These are phyloP conservation scores for Aspergillus sp. DNA, from an alignment of 2,329 filamentous ascomycete genomes.

Conservation along the genomic window DNA sequence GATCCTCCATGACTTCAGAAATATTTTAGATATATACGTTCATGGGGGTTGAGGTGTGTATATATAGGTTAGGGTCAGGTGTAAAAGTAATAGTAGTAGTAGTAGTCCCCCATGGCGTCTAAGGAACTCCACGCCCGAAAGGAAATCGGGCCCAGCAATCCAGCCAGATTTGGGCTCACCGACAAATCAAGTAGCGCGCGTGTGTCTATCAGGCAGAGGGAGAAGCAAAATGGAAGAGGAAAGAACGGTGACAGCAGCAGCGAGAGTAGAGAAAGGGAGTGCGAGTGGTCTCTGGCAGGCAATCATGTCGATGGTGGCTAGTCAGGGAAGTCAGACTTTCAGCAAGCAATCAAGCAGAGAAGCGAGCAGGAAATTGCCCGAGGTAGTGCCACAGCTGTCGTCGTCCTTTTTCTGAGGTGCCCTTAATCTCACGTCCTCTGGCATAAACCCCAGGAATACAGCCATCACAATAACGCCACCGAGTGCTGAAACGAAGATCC, in stretches of 20 bases:
- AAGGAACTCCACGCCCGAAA: background rate
- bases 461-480: background rate
- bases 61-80: too few relatives aligned
- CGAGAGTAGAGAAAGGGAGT: constrained; percentile 5
- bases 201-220: background rate
- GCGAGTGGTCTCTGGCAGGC: constrained; percentile 1
- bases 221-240: background rate
- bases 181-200: constrained; percentile 4
- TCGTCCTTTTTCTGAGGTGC: background rate
- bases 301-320: background rate
- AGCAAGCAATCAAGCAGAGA: background rate
- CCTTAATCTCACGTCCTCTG: too few relatives aligned
- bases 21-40: too few relatives aligned
- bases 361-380: constrained; percentile 7
- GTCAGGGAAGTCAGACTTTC: too few relatives aligned
- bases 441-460: constrained; percentile 1
- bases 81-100: too few relatives aligned
- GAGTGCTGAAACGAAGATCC: constrained; percentile 9
- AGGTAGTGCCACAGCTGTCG: background rate
- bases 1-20: too few relatives aligned
- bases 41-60: too few relatives aligned
- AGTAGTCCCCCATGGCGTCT: background rate
- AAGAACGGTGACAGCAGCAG: constrained; percentile 5
- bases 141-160: too few relatives aligned
- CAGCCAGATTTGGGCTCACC: constrained; percentile 2